A percentile compares a stretch with the other conserved stretches of the same genome.
Evolutionary conservation across 192 early-diverging fungal species (phyloP).

Genomic region (Pilaira anomala): DNA sequence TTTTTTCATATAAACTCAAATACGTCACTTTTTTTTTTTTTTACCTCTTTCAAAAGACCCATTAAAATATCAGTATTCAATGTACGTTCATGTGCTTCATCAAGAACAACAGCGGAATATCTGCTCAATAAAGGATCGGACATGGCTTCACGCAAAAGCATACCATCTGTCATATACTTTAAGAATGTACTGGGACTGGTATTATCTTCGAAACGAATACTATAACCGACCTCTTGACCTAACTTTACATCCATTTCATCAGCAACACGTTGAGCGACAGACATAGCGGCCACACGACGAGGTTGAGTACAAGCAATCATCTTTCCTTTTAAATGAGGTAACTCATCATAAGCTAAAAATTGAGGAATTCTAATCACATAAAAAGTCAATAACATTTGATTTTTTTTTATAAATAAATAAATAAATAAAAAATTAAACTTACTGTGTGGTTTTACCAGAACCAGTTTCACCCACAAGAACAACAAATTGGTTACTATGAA

Average conservation of each 20-base stretch:
- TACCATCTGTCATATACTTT: constrained; percentile 99
- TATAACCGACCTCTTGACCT: constrained; percentile 97
- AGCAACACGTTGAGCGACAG: constrained; percentile 96
- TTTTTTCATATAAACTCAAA: too few species aligned
- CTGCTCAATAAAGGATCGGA: constrained; percentile 79
- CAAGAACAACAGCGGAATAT: constrained; percentile 95
- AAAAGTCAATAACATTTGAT: neutral
- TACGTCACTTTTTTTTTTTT: constrained; percentile 2
- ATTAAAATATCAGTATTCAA: constrained; percentile 96
- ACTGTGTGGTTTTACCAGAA: constrained; percentile 98
- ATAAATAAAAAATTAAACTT: constrained; percentile 23
- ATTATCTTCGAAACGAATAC: constrained; percentile 97
- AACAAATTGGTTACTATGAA: constrained; percentile 92
- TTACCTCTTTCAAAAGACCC: constrained; percentile 91
- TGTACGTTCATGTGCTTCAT: constrained; percentile 98
- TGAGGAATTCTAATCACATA: constrained; percentile 83
- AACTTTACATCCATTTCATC: constrained; percentile 93
- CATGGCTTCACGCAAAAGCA: constrained; percentile 98
- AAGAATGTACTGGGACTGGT: constrained; percentile 81
- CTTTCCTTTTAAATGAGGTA: constrained; percentile 84
- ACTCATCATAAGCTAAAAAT: constrained; percentile 87
- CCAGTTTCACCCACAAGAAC: constrained; percentile 97
- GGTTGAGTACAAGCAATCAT: constrained; percentile 99
- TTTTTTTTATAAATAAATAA: neutral
- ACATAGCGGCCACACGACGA: constrained; percentile 99